These are phyloP conservation scores for Rhizophagus prolifer DNA, from an alignment of 192 early-diverging fungal genomes.

Conservation along the genomic window DNA sequence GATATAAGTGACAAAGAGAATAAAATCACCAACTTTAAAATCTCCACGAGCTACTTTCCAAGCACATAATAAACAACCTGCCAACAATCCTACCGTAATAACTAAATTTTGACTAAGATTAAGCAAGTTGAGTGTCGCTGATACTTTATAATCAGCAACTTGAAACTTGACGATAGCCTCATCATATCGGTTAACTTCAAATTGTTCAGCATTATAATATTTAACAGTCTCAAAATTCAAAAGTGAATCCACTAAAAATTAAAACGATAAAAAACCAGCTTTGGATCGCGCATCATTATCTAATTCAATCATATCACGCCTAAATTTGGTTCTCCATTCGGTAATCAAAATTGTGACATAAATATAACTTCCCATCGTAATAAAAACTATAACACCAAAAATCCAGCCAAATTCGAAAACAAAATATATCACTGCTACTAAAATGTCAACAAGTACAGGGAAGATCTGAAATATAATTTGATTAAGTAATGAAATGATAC, in stretches of 20 bases:
- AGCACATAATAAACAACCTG: constrained; percentile 82
- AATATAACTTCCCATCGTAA: constrained; percentile 88
- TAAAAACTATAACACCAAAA: constrained; percentile 82
- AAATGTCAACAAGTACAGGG: constrained; percentile 86
- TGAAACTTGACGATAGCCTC: constrained; percentile 78
- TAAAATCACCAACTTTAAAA: constrained; percentile 81
- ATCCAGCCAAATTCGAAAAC: constrained; percentile 62
- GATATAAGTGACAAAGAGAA: constrained; percentile 85
- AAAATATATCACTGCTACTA: constrained; percentile 76
- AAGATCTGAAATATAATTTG: constrained; percentile 90
- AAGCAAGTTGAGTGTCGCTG: constrained; percentile 72
- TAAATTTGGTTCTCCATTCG: constrained; percentile 83
- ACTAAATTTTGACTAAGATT: constrained; percentile 87
- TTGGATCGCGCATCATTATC: constrained; percentile 84
- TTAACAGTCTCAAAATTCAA: constrained; percentile 99
- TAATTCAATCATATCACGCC: constrained; percentile 78
- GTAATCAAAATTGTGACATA: constrained; percentile 79
- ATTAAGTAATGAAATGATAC: constrained; percentile 72
- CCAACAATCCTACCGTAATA: constrained; percentile 80
- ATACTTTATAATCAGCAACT: constrained; percentile 80
- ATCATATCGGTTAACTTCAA: constrained; percentile 79
- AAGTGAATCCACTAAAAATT: constrained; percentile 76
- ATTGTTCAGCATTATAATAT: constrained; percentile 90
- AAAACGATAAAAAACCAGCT: constrained; percentile 37
- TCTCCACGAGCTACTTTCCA: constrained; percentile 71